Conservation (phyloP, 139 green algal genomes). For the Yamagishiella unicocca region DNA sequence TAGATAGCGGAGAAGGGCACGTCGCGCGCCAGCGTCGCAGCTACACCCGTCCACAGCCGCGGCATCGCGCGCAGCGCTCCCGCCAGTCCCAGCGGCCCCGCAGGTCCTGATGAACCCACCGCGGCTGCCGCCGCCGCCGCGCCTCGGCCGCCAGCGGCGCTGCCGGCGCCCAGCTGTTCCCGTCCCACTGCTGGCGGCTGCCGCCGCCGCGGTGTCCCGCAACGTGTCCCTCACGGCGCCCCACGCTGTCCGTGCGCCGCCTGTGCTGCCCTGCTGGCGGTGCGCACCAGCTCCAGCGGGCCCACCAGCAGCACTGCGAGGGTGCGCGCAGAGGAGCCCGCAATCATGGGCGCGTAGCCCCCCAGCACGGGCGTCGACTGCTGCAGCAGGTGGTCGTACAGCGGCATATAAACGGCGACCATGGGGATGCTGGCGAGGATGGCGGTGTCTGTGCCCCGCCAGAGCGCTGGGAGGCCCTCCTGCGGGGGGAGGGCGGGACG, state of each 20-base stretch:
- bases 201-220: neutral
- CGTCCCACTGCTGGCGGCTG: too few species aligned
- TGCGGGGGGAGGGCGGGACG: neutral
- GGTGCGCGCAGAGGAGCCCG: conserved; percentile 75
- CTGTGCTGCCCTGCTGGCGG: conserved; percentile 75
- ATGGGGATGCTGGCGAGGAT: conserved; percentile 87
- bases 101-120: neutral
- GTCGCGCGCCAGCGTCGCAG: conserved; percentile 88
- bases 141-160: neutral
- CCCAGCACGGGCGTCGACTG: conserved; percentile 27
- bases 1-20: conserved; percentile 97
- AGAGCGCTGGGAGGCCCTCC: conserved; percentile 82
- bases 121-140: neutral
- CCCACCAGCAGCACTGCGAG: conserved; percentile 82
- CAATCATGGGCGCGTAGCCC: conserved; percentile 70
- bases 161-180: conserved; percentile 19
- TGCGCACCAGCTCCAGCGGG: conserved; percentile 89
- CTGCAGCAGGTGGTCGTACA: conserved; percentile 90
- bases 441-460: conserved; percentile 80
- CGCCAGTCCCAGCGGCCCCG: neutral
- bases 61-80: conserved; percentile 45
- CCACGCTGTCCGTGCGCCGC: conserved; percentile 27
- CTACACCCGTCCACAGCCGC: conserved; percentile 83
- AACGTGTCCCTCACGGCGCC: conserved; percentile 24
- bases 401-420: conserved; percentile 96